These are phyloP conservation scores for Fusarium sp. DNA, from an alignment of 2,329 filamentous ascomycete species.

Conservation along the genomic window DNA sequence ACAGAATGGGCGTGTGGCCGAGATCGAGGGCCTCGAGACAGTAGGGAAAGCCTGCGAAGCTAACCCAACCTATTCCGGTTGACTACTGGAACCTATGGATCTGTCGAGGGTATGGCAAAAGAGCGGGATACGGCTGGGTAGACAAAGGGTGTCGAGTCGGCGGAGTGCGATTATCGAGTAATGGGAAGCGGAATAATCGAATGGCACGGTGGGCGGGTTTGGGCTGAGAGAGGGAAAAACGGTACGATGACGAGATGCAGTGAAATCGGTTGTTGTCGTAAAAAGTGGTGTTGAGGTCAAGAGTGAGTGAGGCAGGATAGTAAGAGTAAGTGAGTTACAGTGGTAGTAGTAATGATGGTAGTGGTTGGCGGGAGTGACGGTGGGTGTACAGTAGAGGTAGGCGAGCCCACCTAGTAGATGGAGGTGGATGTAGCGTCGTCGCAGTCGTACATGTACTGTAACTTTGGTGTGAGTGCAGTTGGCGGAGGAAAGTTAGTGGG, in stretches of 20 bases:
- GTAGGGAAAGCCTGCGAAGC: slow-evolving; percentile 35
- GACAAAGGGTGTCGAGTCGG: slow-evolving; percentile 25
- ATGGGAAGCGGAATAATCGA: slow-evolving; percentile 9
- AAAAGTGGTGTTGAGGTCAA: slow-evolving; percentile 39
- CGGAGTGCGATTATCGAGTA: slow-evolving; percentile 19
- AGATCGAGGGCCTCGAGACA: slow-evolving; percentile 35
- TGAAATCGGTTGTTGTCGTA: slow-evolving; percentile 24
- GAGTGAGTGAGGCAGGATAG: slow-evolving; percentile 23
- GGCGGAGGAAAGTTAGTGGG: slow-evolving; percentile 3
- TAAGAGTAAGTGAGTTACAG: slow-evolving; percentile 15
- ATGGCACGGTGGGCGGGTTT: not conserved
- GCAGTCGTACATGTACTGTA: slow-evolving; percentile 1
- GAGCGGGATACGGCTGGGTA: slow-evolving; percentile 43
- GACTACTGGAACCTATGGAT: slow-evolving; percentile 38
- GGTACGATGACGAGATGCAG: slow-evolving; percentile 28
- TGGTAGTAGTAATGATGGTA: slow-evolving; percentile 27
- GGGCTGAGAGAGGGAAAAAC: not conserved
- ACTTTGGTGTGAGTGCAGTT: slow-evolving; percentile 5
- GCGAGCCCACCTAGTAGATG: slow-evolving; percentile 7
- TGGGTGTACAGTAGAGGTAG: slow-evolving; percentile 32
- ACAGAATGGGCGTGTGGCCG: slow-evolving; percentile 39
- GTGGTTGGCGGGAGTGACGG: slow-evolving; percentile 42
- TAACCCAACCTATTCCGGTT: slow-evolving; percentile 49
- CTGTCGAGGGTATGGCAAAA: slow-evolving; percentile 39
- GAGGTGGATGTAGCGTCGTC: slow-evolving; percentile 37